Base-by-base conservation (phyloP, 352 stramenopile species). In the Saprolegnia diclina region DNA sequence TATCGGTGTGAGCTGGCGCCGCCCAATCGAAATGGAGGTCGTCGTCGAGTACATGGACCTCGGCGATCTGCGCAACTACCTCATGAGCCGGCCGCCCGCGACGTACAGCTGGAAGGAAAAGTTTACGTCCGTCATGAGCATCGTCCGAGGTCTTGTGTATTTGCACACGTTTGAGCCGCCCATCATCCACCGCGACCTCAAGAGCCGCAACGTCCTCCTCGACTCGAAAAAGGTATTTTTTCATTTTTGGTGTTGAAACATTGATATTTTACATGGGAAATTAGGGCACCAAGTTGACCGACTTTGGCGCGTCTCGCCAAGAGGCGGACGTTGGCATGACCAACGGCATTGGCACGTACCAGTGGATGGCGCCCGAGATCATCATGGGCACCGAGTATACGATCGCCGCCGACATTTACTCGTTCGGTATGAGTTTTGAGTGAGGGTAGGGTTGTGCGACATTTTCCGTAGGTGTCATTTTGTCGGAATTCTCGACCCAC, bases 31-130 rank as follows among this genome's bases (percentile, higher is more conserved):
- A 0, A 84, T 91, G 44, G 76, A 88, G 56, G 76, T 77, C 4
- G 73, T 91, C 50, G 86, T 74, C 0, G 82, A 89, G 56, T 89
- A 84, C 56, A 87, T 89, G 79, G 80, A 91, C 72, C 80, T 81
- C 29, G 83, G 81, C 18, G 81, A 91, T 56, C 65, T 91, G 21
- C 78, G 77, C 38, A 79, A 75, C 65, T 64, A 81, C 16, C 64
- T 91, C 3, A 71, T 81, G 56, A 59, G 13, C 13, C 21, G 4
- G 5, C 40, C 42, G 29, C 42, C 44, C 4, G 14, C 21, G 26
- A 37, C 19, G 37, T 48, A 54, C n/a, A 53, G 29, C 14, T 69
- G 63, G 63, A 16, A n/a, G 16, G 19, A 46, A 7, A 69, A 69
- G 53, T 24, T 69, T 45, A 26, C 46, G 53, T 40, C 19, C n/a